Evolutionary conservation across 2,329 filamentous ascomycete species (phyloP), one percentile per base, ranked within the genome.

Genomic region (Ophiosphaerella herpotricha): DNA sequence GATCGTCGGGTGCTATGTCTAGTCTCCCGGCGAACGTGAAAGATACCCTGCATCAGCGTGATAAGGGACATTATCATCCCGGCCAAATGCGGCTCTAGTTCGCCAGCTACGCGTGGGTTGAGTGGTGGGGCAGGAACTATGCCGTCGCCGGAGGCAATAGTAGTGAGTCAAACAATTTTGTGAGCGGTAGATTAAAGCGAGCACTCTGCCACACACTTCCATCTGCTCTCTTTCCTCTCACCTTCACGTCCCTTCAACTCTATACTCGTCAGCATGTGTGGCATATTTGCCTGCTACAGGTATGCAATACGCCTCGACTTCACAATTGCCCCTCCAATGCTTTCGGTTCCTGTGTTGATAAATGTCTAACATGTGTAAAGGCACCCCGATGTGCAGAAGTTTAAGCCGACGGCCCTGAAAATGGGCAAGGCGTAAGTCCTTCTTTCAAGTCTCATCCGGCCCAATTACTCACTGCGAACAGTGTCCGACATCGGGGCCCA

Each of bases 241-340:
- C 47, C 48, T 49, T 34, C 37, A 29, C 31, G 33, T 41, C 38
- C 35, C 39, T 44, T 44, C 34, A 16, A 35, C 45, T 40, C 33
- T 34, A 36, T 50, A 54, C 48, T 50, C 42, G 51, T 45, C 81
- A 88, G 75, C 67, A 96, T 96, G 91, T 96, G 91, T 87, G 91
- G 91, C 77, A 96, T 97, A 72, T 97, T 97, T 77, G 92, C 91
- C 68, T 97, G 92, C 79, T 90, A 97, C 78, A 82, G 84, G 91
- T 96, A 74, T 53, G 71, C 52, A 26, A 36, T 36, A 31, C 54
- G 29, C 48, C 50, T 55, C 43, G 45, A 58, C 50, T 40, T 39
- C 46, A 56, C 47, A 54, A 54, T 47, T 64, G 66, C 66, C 55
- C 58, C 54, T 59, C 60, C 60, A 58, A 44, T 48, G 52, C 54